These are phyloP conservation scores for Tulasnella sp. DNA, from an alignment of 768 basidiomycete species.

Conservation along the genomic window DNA sequence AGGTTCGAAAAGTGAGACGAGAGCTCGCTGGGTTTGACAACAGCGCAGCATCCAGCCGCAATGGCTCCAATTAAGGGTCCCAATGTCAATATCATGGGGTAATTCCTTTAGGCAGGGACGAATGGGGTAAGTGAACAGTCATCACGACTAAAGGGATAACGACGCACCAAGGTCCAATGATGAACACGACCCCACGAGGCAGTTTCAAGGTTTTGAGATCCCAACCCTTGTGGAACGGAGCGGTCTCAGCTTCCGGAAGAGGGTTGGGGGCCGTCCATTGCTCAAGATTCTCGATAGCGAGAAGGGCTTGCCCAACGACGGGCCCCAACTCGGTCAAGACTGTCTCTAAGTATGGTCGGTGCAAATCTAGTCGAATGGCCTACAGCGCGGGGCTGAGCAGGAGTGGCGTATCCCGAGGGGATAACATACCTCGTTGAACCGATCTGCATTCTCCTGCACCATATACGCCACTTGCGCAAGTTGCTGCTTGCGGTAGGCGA, in stretches of 20 bases:
- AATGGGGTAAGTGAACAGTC: not conserved
- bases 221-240: constrained; percentile 40
- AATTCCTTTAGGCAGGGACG: constrained; percentile 40
- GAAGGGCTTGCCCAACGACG: constrained; percentile 38
- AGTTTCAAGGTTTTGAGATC: constrained; percentile 53
- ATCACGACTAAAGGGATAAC: not conserved
- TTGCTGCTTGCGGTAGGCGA: constrained; percentile 4
- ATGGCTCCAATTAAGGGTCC: constrained; percentile 41
- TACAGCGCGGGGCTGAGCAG: not conserved
- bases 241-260: constrained; percentile 38
- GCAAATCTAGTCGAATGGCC: constrained; percentile 1
- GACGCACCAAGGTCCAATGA: constrained; percentile 21
- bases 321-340: constrained; percentile 49
- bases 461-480: constrained; percentile 10
- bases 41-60: constrained; percentile 59
- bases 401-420: not conserved
- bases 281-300: constrained; percentile 49
- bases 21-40: constrained; percentile 68
- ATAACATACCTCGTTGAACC: not conserved
- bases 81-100: not conserved
- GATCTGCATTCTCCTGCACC: constrained; percentile 3
- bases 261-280: constrained; percentile 61
- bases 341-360: constrained; percentile 27
- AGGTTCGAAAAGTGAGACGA: constrained; percentile 43
- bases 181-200: constrained; percentile 37